phyloP scores from a whole-genome alignment of 2,329 filamentous ascomycete genomes.

The Botrytis medusae region DNA sequence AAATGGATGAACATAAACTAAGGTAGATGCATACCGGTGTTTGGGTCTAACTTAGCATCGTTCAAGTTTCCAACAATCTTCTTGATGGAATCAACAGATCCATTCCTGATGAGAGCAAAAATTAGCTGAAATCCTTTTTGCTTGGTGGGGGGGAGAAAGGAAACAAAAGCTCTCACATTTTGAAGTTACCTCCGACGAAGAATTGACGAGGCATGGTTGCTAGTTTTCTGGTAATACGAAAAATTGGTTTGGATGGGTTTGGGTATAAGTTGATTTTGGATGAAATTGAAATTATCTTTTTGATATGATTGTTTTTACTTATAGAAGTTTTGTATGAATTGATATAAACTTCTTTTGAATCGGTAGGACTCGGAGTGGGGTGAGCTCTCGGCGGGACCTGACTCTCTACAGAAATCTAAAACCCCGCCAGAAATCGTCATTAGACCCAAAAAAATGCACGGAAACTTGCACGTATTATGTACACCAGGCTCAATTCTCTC shows the following conservation, averaged over 20 bases:
- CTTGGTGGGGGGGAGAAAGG: constrained; percentile 15
- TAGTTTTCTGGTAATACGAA: constrained; percentile 23
- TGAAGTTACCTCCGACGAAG: constrained; percentile 99
- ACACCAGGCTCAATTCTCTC: neutral
- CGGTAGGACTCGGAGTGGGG: constrained; percentile 18
- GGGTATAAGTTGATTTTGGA: neutral
- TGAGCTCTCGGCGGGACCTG: constrained; percentile 9
- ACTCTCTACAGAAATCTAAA: constrained; percentile 10
- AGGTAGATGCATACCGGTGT: constrained; percentile 58
- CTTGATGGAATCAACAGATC: constrained; percentile 84
- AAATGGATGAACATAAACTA: neutral
- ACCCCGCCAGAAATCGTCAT: constrained; percentile 22
- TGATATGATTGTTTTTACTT: neutral
- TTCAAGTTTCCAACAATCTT: constrained; percentile 89
- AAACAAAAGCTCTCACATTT: constrained; percentile 68
- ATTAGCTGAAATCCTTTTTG: constrained; percentile 18
- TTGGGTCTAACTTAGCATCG: constrained; percentile 74
- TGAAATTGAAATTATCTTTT: neutral
- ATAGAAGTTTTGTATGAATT: neutral
- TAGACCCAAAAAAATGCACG: constrained; percentile 1
- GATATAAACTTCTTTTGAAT: constrained; percentile 21
- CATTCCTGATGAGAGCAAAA: constrained; percentile 67
- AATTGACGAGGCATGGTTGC: constrained; percentile 83
- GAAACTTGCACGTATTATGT: neutral
- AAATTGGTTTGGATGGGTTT: constrained; percentile 4